phyloP scores from a whole-genome alignment of 2,329 filamentous ascomycete species.

The Cladosporium sp. region DNA sequence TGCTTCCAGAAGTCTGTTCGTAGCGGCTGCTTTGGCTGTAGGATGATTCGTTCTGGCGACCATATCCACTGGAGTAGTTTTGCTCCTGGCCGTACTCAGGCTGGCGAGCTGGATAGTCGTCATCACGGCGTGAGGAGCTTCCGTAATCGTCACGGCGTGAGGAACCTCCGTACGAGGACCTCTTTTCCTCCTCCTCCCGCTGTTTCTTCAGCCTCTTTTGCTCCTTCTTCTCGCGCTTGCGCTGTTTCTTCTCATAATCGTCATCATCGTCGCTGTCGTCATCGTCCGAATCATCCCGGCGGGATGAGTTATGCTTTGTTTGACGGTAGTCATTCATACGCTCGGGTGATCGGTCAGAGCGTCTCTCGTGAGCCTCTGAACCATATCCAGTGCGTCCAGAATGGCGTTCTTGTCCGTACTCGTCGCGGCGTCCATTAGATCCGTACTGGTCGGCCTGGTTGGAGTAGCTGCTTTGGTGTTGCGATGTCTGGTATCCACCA shows the following conservation, averaged over 20 bases:
- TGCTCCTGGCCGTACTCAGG: constrained; percentile 21
- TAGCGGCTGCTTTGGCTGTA: constrained; percentile 22
- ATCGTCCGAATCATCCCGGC: constrained; percentile 25
- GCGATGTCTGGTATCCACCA: constrained; percentile 27
- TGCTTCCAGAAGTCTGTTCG: constrained; percentile 19
- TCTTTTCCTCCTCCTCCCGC: constrained; percentile 27
- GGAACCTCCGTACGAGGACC: constrained; percentile 12
- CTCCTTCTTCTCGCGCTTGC: constrained; percentile 43
- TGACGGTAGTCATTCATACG: constrained; percentile 21
- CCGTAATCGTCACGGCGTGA: constrained; percentile 17
- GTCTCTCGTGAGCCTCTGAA: constrained; percentile 53
- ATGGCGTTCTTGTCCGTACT: constrained; percentile 58
- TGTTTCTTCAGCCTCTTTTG: constrained; percentile 34
- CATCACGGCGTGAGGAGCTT: constrained; percentile 13
- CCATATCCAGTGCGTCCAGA: constrained; percentile 50
- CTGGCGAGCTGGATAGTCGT: constrained; percentile 21
- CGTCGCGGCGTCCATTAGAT: constrained; percentile 57
- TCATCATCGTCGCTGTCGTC: constrained; percentile 38
- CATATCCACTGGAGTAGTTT: constrained; percentile 24
- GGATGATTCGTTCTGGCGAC: constrained; percentile 24
- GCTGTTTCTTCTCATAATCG: constrained; percentile 44
- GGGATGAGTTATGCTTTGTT: constrained; percentile 1
- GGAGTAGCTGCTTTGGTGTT: constrained; percentile 34
- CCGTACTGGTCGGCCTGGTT: constrained; percentile 47
- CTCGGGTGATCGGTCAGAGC: constrained; percentile 61